Evolutionary conservation across 371 early-diverging fungal genomes (phyloP), one percentile per base, ranked within the genome.

Genomic region (Sporodiniella umbellata): DNA sequence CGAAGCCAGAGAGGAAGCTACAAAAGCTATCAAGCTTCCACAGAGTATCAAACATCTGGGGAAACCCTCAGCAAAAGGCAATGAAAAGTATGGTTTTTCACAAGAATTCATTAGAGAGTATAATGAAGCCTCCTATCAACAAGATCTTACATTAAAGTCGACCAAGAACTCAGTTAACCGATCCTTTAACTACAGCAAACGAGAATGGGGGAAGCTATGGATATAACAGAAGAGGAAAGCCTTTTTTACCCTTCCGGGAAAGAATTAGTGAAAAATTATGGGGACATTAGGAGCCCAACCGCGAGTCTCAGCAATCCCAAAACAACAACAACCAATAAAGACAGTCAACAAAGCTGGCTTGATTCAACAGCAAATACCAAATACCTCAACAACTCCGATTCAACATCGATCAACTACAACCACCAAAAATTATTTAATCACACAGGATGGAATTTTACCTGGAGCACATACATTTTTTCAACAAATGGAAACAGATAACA

Each of bases 1-100:
- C 4, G 52, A 52, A 44, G 45, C 52, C 18, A 45, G 22, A 46
- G 33, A 51, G 0, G 12, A 22, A 0, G 15, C 46, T 11, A 23
- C 30, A 19, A 45, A 51, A 18, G 51, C 57, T 0, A 40, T 56
- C 23, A 50, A 33, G 10, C 6, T 51, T 2, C 48, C 46, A 17
- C 12, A 25, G 1, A 45, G 33, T 11, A 0, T 56, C n/a, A 28
- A 37, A 45, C 35, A 51, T 21, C 14, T 55, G 42, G 48, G 48
- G 33, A 26, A 17, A 1, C 25, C 49, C n/a, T n/a, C n/a, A 39
- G 15, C 48, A 48, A 25, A 28, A 15, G 45, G 30, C 8, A 8
- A 44, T 24, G 30, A 28, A 15, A 28, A 15, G 30, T n/a, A 45
- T 8, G 19, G 17, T 7, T 45, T 45, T 6, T 17, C 6, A 5